phyloP scores from a whole-genome alignment of 23 red algal genomes.

The Gracilaria vermiculophylla region DNA sequence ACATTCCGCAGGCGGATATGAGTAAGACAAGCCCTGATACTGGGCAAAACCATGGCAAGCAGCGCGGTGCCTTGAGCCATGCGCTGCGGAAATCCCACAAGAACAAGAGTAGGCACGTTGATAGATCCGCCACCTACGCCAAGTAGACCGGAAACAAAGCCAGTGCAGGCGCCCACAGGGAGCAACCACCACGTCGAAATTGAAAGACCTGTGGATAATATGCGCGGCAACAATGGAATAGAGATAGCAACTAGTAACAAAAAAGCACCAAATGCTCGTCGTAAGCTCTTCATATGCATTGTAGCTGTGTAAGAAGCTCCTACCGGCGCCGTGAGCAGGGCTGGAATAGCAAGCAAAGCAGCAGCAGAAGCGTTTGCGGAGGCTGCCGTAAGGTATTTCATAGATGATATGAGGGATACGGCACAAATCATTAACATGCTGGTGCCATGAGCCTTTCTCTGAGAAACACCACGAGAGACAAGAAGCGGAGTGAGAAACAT shows the following conservation, averaged over 20 bases:
- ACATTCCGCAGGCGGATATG: conserved; percentile 70
- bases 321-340: conserved; percentile 51
- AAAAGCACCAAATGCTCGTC: conserved; percentile 62
- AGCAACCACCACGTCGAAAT: background rate
- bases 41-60: conserved; percentile 80
- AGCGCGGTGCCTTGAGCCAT: conserved; percentile 91
- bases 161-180: conserved; percentile 58
- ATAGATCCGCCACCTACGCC: conserved; percentile 93
- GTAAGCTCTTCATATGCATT: conserved; percentile 7
- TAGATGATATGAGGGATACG: conserved; percentile 35
- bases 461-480: conserved; percentile 34
- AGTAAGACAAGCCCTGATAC: conserved; percentile 52
- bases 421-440: conserved; percentile 72
- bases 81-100: conserved; percentile 65
- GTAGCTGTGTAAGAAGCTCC: conserved; percentile 40
- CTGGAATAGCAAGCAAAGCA: conserved; percentile 38
- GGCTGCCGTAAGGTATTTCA: conserved; percentile 48
- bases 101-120: conserved; percentile 63
- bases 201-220: background rate
- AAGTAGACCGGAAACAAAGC: conserved; percentile 83
- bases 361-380: conserved; percentile 44
- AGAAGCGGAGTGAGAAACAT: conserved; percentile 87
- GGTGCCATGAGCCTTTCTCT: conserved; percentile 89
- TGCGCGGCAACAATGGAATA: conserved; percentile 16
- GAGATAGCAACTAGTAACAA: conserved; percentile 35